phyloP scores from a whole-genome alignment of 2,329 filamentous ascomycete species.

The Colletotrichum lentis region DNA sequence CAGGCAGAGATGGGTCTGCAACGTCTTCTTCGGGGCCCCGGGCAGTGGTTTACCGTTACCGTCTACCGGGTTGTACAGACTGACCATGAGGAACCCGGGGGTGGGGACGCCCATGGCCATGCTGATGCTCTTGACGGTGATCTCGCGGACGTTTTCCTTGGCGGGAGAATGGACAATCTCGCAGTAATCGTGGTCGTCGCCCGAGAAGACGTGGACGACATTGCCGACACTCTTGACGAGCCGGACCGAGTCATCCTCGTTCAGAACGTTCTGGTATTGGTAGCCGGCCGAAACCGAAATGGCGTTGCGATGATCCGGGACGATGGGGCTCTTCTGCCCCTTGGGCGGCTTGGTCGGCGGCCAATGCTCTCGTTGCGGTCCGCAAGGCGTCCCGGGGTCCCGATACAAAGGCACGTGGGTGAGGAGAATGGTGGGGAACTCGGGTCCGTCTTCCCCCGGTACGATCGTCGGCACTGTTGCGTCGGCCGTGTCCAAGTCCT shows the following conservation, averaged over 20 bases:
- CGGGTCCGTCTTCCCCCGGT: constrained; percentile 56
- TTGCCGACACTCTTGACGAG: constrained; percentile 82
- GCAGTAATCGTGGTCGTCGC: constrained; percentile 98
- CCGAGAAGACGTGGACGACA: constrained; percentile 86
- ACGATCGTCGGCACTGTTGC: constrained; percentile 53
- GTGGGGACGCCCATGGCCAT: constrained; percentile 95
- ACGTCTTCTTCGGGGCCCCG: constrained; percentile 61
- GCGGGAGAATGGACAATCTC: constrained; percentile 81
- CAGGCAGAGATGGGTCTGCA: constrained; percentile 90
- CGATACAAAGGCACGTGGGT: constrained; percentile 92
- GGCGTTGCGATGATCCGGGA: constrained; percentile 76
- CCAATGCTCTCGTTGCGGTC: constrained; percentile 83
- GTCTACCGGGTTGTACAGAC: constrained; percentile 91
- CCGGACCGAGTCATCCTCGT: constrained; percentile 75
- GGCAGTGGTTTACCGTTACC: constrained; percentile 59
- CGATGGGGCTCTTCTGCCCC: constrained; percentile 62
- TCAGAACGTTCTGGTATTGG: constrained; percentile 96
- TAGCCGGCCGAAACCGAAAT: constrained; percentile 82
- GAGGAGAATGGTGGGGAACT: constrained; percentile 87
- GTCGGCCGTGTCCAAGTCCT: constrained; percentile 57
- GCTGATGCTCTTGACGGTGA: constrained; percentile 93
- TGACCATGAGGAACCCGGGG: constrained; percentile 87
- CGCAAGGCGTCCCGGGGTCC: constrained; percentile 83
- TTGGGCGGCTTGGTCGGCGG: constrained; percentile 72
- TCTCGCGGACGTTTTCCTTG: constrained; percentile 74